These are phyloP conservation scores for Shiraia sp. DNA, from an alignment of 2,329 filamentous ascomycete species.

Conservation along the genomic window DNA sequence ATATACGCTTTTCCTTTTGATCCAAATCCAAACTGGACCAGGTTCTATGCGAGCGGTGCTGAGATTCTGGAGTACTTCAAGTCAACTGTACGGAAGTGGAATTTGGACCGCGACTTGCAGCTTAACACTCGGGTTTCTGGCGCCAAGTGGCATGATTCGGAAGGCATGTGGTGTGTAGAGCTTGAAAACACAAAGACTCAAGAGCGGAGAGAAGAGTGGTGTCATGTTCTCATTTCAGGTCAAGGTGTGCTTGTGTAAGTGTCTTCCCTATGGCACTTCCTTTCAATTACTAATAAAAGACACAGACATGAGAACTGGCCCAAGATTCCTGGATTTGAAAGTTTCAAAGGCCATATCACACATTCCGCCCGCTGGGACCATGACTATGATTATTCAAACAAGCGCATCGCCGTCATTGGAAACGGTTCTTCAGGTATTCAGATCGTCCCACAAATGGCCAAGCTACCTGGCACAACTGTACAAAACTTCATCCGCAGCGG, in stretches of 20 bases:
- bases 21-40: constrained; percentile 47
- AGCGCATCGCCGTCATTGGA: constrained; percentile 25
- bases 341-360: constrained; percentile 55
- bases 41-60: constrained; percentile 42
- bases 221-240: constrained; percentile 19
- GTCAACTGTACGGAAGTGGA: constrained; percentile 42
- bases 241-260: constrained; percentile 29
- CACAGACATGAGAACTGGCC: constrained; percentile 43
- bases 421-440: constrained; percentile 25
- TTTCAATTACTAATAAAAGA: constrained; percentile 11
- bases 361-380: constrained; percentile 61
- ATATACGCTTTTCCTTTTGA: constrained; percentile 45
- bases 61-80: constrained; percentile 49
- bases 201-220: constrained; percentile 15
- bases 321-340: constrained; percentile 51
- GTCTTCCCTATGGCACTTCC: neutral
- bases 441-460: constrained; percentile 24
- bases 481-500: constrained; percentile 24
- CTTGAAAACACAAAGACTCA: constrained; percentile 24
- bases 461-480: constrained; percentile 19
- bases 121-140: constrained; percentile 40
- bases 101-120: constrained; percentile 37
- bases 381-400: constrained; percentile 18
- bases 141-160: constrained; percentile 41
- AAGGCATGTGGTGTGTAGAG: constrained; percentile 44